These are phyloP conservation scores for Aspergillus sp. DNA, from an alignment of 2,329 filamentous ascomycete species.

Conservation along the genomic window DNA sequence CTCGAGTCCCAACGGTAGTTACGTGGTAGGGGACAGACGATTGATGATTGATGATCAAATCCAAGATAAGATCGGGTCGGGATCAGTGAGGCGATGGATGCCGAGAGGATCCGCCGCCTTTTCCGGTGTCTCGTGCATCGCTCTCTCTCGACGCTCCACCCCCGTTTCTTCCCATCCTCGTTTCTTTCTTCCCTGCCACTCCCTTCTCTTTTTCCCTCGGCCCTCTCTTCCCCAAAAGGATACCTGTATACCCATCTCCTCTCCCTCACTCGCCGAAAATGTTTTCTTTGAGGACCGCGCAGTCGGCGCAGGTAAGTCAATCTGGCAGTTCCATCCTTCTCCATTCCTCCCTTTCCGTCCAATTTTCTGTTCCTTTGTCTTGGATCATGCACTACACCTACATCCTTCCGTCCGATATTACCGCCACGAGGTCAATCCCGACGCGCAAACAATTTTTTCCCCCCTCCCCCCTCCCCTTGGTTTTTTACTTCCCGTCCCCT, in stretches of 20 bases:
- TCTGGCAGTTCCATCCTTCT: not conserved
- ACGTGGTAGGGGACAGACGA: not conserved
- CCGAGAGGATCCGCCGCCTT: slow-evolving; percentile 39
- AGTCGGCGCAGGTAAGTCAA: slow-evolving; percentile 41
- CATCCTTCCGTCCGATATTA: slow-evolving; percentile 39
- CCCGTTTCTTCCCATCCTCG: slow-evolving; percentile 15
- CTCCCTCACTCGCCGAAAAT: slow-evolving; percentile 30
- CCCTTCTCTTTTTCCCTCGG: slow-evolving; percentile 14
- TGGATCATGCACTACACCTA: slow-evolving; percentile 42
- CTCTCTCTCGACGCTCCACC: slow-evolving; percentile 7
- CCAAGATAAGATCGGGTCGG: slow-evolving; percentile 24
- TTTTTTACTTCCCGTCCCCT: not conserved
- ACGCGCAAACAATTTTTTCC: not conserved
- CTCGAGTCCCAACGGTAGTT: no score
- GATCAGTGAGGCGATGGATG: slow-evolving; percentile 15
- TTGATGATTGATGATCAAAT: not conserved
- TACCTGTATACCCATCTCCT: not conserved
- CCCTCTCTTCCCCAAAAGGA: not conserved
- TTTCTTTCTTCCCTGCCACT: slow-evolving; percentile 3
- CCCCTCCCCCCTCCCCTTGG: not conserved
- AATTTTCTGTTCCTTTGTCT: slow-evolving; percentile 3
- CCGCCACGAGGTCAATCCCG: slow-evolving; percentile 49
- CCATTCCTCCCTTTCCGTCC: not conserved
- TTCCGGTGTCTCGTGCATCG: slow-evolving; percentile 25
- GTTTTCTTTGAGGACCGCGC: slow-evolving; percentile 42